These are phyloP conservation scores for Salvia sclarea DNA, from an alignment of 305 asterid species.

Conservation along the genomic window DNA sequence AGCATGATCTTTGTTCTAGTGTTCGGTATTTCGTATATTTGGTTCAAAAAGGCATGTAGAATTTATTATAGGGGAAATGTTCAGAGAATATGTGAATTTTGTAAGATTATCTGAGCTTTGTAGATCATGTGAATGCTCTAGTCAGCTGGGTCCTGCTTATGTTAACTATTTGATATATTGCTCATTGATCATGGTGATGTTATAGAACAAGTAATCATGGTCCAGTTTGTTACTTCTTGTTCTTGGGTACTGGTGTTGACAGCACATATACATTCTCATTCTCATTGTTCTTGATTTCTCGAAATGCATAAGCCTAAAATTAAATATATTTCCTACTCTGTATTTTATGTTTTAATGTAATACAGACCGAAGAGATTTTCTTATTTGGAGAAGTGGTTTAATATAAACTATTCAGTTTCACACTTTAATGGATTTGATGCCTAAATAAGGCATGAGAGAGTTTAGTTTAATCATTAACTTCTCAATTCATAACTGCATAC, in stretches of 20 bases:
- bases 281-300: neutral
- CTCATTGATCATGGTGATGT: neutral
- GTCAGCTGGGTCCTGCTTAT: slow-evolving; percentile 4
- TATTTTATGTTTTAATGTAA: neutral
- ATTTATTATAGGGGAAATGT: neutral
- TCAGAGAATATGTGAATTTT: neutral
- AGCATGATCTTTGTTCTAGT: neutral
- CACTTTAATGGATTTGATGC: neutral
- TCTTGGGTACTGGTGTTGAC: neutral
- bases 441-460: slow-evolving; percentile 2
- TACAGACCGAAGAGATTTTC: neutral
- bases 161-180: neutral
- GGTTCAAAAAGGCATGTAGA: neutral
- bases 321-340: neutral
- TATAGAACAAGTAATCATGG: neutral
- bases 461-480: slow-evolving; percentile 17
- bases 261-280: neutral
- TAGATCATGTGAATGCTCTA: neutral
- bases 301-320: neutral
- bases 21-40: no score
- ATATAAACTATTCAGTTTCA: neutral
- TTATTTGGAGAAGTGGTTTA: slow-evolving; percentile 3
- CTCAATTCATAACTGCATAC: neutral
- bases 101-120: neutral
- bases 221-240: neutral